Evolutionary conservation across 805 yeast genomes (phyloP).

Genomic region (Henningerozyma blattae): DNA sequence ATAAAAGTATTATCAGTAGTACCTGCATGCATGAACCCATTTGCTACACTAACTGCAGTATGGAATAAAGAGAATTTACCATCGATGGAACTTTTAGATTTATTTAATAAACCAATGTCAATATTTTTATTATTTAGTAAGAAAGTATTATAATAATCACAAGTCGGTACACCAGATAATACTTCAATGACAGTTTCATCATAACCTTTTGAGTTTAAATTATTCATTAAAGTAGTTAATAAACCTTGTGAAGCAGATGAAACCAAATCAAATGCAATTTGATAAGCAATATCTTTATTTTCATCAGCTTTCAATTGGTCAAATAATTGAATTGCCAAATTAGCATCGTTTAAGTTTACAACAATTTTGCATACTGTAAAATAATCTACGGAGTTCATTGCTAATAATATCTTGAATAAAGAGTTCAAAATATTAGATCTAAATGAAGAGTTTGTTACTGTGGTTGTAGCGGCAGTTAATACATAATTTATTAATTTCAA

Average conservation of each 20-base stretch:
- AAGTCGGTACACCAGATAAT: conserved; percentile 84
- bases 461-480: conserved; percentile 57
- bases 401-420: conserved; percentile 48
- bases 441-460: conserved; percentile 53
- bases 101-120: conserved; percentile 69
- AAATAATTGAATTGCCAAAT: conserved; percentile 59
- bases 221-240: conserved; percentile 42
- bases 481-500: conserved; percentile 58
- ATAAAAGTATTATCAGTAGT: conserved; percentile 92
- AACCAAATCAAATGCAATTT: conserved; percentile 91
- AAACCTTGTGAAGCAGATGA: conserved; percentile 85
- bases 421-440: conserved; percentile 51
- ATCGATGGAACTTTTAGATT: conserved; percentile 70
- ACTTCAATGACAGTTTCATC: conserved; percentile 48
- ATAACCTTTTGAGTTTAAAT: conserved; percentile 23
- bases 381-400: conserved; percentile 60
- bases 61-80: conserved; percentile 91
- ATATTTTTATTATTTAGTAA: conserved; percentile 78
- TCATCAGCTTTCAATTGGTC: conserved; percentile 33
- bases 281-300: conserved; percentile 62
- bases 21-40: conserved; percentile 91
- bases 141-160: conserved; percentile 85
- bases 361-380: conserved; percentile 75
- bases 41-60: conserved; percentile 88
- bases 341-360: conserved; percentile 72